Evolutionary conservation across 805 yeast species (phyloP).

Genomic region (Ogataea pilisensis): DNA sequence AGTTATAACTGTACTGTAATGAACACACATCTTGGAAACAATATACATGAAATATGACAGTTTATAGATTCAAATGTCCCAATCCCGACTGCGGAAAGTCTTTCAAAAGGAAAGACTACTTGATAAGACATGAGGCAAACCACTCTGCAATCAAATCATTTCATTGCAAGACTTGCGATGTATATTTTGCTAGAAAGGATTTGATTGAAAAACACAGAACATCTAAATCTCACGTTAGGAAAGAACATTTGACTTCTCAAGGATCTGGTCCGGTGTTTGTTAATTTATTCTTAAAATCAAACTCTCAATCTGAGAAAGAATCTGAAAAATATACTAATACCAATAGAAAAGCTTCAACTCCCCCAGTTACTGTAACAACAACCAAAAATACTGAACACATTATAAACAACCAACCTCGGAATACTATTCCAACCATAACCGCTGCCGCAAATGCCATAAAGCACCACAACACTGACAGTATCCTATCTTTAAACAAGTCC

Average conservation of each 20-base stretch:
- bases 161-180: constrained; percentile 24
- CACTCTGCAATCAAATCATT: constrained; percentile 28
- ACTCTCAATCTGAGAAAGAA: neutral
- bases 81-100: constrained; percentile 9
- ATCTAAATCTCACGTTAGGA: constrained; percentile 22
- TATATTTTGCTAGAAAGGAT: constrained; percentile 30
- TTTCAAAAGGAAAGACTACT: constrained; percentile 22
- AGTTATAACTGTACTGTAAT: no score
- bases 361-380: no score
- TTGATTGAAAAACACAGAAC: constrained; percentile 28
- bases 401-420: no score
- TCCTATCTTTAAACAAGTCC: no score
- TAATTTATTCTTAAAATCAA: constrained; percentile 1
- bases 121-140: constrained; percentile 30
- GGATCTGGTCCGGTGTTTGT: neutral
- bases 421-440: no score
- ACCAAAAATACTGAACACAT: no score
- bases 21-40: no score
- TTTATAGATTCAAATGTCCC: constrained; percentile 2
- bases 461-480: no score
- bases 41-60: no score
- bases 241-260: neutral
- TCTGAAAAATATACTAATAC: neutral
- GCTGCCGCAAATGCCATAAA: no score
- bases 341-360: neutral